Evolutionary conservation across 306 rosid species (phyloP), one percentile per base, ranked within the genome.

Genomic region (Geum urbanum): DNA sequence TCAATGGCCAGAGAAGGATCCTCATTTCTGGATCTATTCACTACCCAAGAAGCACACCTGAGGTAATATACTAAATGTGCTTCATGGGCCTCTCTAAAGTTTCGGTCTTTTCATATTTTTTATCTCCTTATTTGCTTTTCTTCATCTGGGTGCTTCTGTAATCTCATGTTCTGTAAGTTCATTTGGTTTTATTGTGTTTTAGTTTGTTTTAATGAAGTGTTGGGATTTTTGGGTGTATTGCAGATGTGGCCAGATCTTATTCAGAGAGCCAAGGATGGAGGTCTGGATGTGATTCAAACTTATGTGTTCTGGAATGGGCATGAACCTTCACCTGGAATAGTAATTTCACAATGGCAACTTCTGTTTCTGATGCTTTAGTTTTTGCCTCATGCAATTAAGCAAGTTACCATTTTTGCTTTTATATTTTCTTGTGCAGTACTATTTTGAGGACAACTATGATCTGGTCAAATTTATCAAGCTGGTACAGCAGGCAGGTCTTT

Each of bases 171-270:
- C 61, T 50, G 19, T 59, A 11, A 13, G 4, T 7, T 11, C 6
- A 5, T 4, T 48, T 63, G 10, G 2, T 12, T 24, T 24, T 6
- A 9, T 37, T 14, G 45, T 47, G 9, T 13, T 67, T 52, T 7
- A 59, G 63, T 71, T 35, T 24, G 48, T 45, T 62, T 20, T 55
- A 24, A 50, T 46, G 24, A 18, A 63, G 46, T 49, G 35, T 13
- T 22, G 57, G 72, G 63, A 18, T 40, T 67, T 59, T 67, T 51
- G 72, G 72, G 76, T 53, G 64, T 69, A 19, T 60, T 59, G 74
- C 80, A 94, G 99, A 94, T 94, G 99, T 94, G 99, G 99, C 97
- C 99, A 79, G 97, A 94, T 88, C 97, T 94, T 82, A 89, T 94
- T 72, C 96, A 91, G 81, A 94, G 87, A 83, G 99, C 99, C 5